Conservation (phyloP, 2,329 filamentous ascomycete genomes). For the Fusarium subglutinans region DNA sequence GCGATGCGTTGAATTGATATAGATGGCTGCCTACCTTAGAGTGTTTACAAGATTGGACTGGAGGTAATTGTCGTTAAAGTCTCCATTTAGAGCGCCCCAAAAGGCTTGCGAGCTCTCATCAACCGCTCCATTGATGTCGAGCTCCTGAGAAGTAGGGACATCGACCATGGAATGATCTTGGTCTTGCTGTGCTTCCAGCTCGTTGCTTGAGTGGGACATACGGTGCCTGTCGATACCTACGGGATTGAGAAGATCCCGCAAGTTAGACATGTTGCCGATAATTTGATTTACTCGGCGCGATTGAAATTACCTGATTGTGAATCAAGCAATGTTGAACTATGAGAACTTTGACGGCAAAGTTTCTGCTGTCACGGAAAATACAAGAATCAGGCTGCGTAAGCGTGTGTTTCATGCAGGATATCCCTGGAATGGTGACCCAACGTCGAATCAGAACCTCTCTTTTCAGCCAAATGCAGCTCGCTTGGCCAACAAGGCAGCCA, state of each 20-base stretch:
- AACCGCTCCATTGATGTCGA: background rate
- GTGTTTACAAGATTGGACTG: background rate
- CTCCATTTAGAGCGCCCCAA: background rate
- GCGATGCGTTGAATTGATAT: accelerated
- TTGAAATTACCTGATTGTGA: background rate
- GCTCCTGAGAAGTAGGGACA: no score
- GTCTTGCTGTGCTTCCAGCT: accelerated
- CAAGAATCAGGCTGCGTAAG: conserved; percentile 10
- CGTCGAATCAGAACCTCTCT: background rate
- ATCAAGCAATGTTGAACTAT: background rate
- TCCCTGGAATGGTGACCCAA: background rate
- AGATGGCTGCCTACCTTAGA: background rate
- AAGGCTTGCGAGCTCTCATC: background rate
- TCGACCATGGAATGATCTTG: background rate
- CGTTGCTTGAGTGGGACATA: accelerated
- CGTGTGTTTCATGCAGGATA: background rate
- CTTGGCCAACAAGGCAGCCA: background rate
- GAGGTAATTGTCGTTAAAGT: background rate
- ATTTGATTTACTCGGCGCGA: no score
- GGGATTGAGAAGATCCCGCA: background rate
- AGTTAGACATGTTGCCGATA: no score
- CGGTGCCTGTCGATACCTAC: background rate
- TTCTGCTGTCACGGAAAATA: background rate
- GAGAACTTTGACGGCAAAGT: background rate
- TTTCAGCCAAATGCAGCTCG: background rate